Conservation (phyloP, 2,329 filamentous ascomycete species). For the Diaporthe nobilis region DNA sequence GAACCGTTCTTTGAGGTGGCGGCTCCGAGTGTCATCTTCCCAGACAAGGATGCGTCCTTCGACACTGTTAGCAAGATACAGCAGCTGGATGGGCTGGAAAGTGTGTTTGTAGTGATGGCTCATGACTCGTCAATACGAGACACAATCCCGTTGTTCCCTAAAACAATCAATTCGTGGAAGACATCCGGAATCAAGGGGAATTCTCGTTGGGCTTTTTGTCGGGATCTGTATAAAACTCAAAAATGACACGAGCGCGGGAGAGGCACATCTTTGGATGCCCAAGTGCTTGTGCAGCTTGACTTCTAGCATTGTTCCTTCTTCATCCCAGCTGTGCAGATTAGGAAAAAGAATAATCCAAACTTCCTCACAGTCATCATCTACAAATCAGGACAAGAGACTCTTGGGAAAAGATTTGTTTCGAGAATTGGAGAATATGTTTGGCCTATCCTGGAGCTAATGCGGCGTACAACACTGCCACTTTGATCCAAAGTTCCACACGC, state of each 20-base stretch:
- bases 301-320: neutral
- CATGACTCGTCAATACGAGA: constrained; percentile 20
- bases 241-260: constrained; percentile 3
- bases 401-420: neutral
- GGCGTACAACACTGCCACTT: neutral
- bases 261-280: neutral
- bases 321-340: neutral
- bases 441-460: neutral
- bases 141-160: constrained; percentile 3
- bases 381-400: neutral
- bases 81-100: constrained; percentile 14
- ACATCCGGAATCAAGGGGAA: neutral
- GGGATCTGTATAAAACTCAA: neutral
- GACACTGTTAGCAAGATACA: constrained; percentile 27
- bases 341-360: neutral
- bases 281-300: neutral
- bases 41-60: constrained; percentile 18
- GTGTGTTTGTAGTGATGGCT: constrained; percentile 25
- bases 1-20: constrained; percentile 45
- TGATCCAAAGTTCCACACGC: neutral
- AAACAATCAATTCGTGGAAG: constrained; percentile 9
- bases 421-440: neutral
- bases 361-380: neutral
- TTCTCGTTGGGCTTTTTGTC: constrained; percentile 21
- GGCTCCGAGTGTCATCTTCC: constrained; percentile 8